These are phyloP conservation scores for Porodaedalea pini DNA, from an alignment of 1,284 basidiomycete species.

Conservation along the genomic window DNA sequence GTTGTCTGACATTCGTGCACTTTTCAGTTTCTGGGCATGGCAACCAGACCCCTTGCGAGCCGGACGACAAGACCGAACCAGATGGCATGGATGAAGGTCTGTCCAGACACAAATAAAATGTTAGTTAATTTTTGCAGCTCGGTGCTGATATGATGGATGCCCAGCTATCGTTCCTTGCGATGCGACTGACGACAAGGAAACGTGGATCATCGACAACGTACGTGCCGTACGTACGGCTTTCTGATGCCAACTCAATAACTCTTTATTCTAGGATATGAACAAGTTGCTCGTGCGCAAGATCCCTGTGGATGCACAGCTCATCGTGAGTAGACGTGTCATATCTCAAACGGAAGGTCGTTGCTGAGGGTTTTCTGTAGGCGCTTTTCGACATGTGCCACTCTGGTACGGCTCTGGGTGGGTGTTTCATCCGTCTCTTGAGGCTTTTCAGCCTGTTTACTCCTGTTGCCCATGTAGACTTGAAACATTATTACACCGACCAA, in stretches of 20 bases:
- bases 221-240: neutral
- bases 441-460: neutral
- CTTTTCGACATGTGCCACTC: constrained; percentile 18
- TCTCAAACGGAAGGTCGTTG: neutral
- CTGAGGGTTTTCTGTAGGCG: neutral
- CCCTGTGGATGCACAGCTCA: constrained; percentile 7
- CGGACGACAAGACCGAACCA: constrained; percentile 2
- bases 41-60: constrained; percentile 1
- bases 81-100: constrained; percentile 16
- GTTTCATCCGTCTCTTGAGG: neutral
- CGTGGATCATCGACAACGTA: constrained; percentile 14
- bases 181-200: constrained; percentile 8
- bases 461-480: constrained; percentile 6
- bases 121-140: neutral
- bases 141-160: neutral
- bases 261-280: constrained; percentile 7
- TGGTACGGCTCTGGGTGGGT: constrained; percentile 15
- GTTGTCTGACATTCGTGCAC: neutral
- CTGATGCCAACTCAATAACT: neutral
- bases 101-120: neutral
- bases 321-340: neutral
- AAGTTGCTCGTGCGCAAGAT: constrained; percentile 9
- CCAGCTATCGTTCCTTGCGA: constrained; percentile 16
- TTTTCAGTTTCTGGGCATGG: constrained; percentile 14
- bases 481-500: constrained; percentile 4